Evolutionary conservation across 2,329 filamentous ascomycete species (phyloP).

Genomic region (Paecilomyces dactylethromorphus): DNA sequence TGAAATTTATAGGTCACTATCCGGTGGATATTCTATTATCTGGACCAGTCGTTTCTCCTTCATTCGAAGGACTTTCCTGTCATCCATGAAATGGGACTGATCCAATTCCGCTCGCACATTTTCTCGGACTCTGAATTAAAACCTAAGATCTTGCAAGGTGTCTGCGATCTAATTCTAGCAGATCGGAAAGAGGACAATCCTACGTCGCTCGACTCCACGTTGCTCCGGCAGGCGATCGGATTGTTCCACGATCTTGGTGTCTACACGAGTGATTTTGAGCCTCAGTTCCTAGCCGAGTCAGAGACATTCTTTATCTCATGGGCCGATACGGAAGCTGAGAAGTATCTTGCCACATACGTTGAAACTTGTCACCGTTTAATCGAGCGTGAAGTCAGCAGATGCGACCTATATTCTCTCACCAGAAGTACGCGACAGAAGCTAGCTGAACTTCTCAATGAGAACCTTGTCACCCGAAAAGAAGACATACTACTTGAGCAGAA

Average conservation of each 20-base stretch:
- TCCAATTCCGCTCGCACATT: conserved; percentile 62
- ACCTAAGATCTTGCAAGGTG: conserved; percentile 55
- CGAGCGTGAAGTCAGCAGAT: conserved; percentile 64
- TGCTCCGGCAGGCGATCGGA: conserved; percentile 69
- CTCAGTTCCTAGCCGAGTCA: conserved; percentile 62
- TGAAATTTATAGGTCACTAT: conserved; percentile 57
- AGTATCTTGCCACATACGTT: conserved; percentile 69
- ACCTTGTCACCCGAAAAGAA: conserved; percentile 64
- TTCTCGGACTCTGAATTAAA: conserved; percentile 50
- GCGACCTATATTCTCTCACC: conserved; percentile 75
- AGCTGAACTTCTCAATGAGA: conserved; percentile 64
- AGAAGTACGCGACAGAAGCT: conserved; percentile 73
- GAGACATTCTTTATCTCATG: conserved; percentile 63
- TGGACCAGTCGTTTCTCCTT: conserved; percentile 83
- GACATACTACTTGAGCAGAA: conserved; percentile 58
- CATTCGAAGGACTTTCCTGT: conserved; percentile 62
- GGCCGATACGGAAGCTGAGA: conserved; percentile 58
- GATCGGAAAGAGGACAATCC: conserved; percentile 55
- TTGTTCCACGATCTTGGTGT: conserved; percentile 82
- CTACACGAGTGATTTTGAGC: conserved; percentile 75
- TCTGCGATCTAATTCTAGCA: conserved; percentile 67
- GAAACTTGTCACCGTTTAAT: conserved; percentile 63
- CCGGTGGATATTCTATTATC: conserved; percentile 84
- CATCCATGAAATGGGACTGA: conserved; percentile 74
- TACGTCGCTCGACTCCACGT: conserved; percentile 51